These are phyloP conservation scores for Trichomonas vaginalis DNA, from an alignment of 208 protist genomes.

Conservation along the genomic window DNA sequence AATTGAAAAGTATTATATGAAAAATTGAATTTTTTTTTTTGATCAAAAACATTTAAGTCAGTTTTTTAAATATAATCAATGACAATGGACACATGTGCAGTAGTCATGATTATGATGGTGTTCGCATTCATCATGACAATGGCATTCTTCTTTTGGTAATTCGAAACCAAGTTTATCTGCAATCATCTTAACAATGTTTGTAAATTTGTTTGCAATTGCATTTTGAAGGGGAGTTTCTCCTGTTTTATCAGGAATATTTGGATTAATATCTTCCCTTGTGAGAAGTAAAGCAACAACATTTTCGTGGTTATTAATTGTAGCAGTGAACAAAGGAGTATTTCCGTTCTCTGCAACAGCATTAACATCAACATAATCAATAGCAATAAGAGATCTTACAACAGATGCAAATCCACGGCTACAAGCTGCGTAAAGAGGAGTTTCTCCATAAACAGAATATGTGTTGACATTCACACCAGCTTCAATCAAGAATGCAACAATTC, in stretches of 20 bases:
- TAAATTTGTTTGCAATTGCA: background rate
- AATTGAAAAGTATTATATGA: too few species aligned
- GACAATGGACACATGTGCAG: background rate
- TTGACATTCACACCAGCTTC: background rate
- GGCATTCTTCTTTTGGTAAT: background rate
- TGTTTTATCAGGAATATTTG: background rate
- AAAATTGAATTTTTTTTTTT: too few species aligned
- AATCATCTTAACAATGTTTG: background rate
- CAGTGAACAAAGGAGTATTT: background rate
- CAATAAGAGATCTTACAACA: background rate
- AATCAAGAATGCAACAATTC: background rate
- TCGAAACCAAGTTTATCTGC: background rate
- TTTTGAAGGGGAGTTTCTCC: background rate
- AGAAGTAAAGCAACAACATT: background rate
- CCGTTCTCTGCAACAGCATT: background rate
- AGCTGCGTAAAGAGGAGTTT: background rate
- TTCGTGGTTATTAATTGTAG: constrained; percentile 3
- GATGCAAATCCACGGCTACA: background rate
- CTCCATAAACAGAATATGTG: background rate
- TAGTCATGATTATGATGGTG: background rate
- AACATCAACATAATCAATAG: background rate
- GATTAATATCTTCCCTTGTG: background rate
- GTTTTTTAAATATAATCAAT: background rate
- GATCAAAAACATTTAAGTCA: too few species aligned
- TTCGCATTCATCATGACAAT: background rate